Percentiles rank a stretch among this genome's conserved stretches.
phyloP scores from a whole-genome alignment of 1,284 basidiomycete genomes.

The Leccinum proliferum region DNA sequence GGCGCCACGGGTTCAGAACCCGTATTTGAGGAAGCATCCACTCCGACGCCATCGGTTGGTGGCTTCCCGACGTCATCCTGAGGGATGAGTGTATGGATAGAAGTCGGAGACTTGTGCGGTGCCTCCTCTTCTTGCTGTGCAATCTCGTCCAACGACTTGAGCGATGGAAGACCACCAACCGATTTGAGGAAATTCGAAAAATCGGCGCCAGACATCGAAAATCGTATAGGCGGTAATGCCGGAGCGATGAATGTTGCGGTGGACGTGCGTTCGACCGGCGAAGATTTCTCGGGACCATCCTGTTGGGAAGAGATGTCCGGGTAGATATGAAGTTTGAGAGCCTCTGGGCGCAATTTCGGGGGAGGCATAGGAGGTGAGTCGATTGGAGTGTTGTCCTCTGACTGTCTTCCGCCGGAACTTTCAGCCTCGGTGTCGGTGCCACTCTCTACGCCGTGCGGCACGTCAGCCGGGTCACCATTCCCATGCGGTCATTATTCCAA shows the following conservation, averaged over 20 bases:
- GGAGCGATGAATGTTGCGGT: constrained; percentile 74
- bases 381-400: constrained; percentile 26
- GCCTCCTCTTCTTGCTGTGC: constrained; percentile 30
- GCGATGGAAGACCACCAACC: constrained; percentile 40
- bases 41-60: background rate
- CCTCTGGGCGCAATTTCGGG: constrained; percentile 37
- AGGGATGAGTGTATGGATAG: constrained; percentile 25
- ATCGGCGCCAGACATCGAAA: constrained; percentile 76
- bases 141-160: constrained; percentile 40
- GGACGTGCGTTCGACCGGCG: constrained; percentile 58
- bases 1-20: background rate
- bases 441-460: constrained; percentile 66
- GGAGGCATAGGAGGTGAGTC: constrained; percentile 43
- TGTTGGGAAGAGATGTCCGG: constrained; percentile 25
- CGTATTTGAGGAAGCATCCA: background rate
- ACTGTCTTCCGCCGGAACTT: constrained; percentile 33
- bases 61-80: constrained; percentile 27
- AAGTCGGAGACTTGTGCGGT: constrained; percentile 18
- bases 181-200: constrained; percentile 67
- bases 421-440: constrained; percentile 67
- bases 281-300: constrained; percentile 41
- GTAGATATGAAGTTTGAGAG: constrained; percentile 19
- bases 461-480: constrained; percentile 50
- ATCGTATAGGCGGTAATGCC: constrained; percentile 74
- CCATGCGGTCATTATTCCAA: constrained; percentile 20